Evolutionary conservation across 495 filamentous ascomycete species (phyloP), one percentile per base, ranked within the genome.

Genomic region (Jackrogersella multiformis): DNA sequence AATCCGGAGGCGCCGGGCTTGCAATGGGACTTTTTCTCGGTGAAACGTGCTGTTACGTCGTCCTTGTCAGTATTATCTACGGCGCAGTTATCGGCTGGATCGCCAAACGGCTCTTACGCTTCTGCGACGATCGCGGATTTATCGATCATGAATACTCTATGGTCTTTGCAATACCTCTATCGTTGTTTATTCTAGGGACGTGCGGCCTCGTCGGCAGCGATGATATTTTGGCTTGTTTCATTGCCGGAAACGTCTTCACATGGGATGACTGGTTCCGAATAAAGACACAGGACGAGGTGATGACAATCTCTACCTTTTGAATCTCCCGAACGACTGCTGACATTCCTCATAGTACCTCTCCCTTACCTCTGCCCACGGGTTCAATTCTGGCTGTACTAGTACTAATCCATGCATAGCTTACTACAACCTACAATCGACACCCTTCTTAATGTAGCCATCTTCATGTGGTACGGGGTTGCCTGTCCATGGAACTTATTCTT

Each of bases 401-500:
- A 8, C 41, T 44, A 12, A 44, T 16, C 16, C 16, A 23, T 23
- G 18, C 4, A n/a, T 41, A 55, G 52, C 52, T 39, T 34, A 6
- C 35, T 55, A n/a, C 52, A 55, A 13, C 52, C 52, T 4, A 55
- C 52, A n/a, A 55, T 55, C 52, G 52, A 55, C 52, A 55, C 52
- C n/a, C 35, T 55, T 13, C 52, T 55, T 26, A 55, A 55, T 9
- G 52, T 55, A 15, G 52, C 52, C 20, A 55, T 55, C 9, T 55
- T 55, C 21, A 55, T 55, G 52, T 55, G 52, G 52, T 55, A 55
- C 20, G 52, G 52, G 3, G 34, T 55, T 16, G 52, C n/a, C 6
- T 55, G 52, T n/a, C 52, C 52, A 18, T 55, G 52, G 52, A 55
- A 9, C 52, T 18, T 55, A 13, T 95, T 95, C 64, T 73, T 81